Base-by-base conservation (phyloP, 2,329 filamentous ascomycete species). In the Fusarium nanum region DNA sequence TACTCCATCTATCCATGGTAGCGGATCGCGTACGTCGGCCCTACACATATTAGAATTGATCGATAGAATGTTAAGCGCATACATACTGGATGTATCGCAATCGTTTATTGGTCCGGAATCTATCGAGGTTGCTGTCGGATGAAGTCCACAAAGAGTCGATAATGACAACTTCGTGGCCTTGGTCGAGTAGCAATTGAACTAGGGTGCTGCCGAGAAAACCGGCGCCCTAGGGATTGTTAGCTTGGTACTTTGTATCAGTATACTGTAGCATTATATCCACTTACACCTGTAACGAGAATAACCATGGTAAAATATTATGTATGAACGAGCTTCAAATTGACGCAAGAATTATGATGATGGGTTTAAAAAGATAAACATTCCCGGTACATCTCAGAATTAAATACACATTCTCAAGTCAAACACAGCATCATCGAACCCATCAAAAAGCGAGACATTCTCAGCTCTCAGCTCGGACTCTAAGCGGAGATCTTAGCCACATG, bases 81-180 rank as follows among this genome's bases (percentile, higher is more conserved):
- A 25, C 14, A 3, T 25, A 71, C 70, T 60, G 55, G 1, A 72
- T 62, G 12, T 68, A 71, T 48, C 59, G 52, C 6, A 73, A 46
- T 10, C 57, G 61, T 18, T 66, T 40, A 12, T 72, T 56, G 0
- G 30, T 32, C 14, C 48, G 37, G 3, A 73, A 57, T 2, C 25
- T 41, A 10, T 67, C 55, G 4, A 73, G 56, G 12, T 62, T 73
- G 6, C 30, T 52, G 5, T 53, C 52, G 3, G 60, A 73, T n/a
- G 67, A 60, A 3, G 70, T 73, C 70, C 70, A 73, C 20, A 73
- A 11, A 2, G 70, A 73, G 11, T 73, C 70, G 4, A 73, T 16
- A 4, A 69, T 54, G 1, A 73, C 64, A 2, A 73, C 67, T 30
- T 69, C 52, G 5, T 69, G 57, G 8, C 60, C 64, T 8, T 67